Evolutionary conservation across 768 basidiomycete genomes (phyloP), one percentile per base, ranked within the genome.

Genomic region (Termitomyces sp.): DNA sequence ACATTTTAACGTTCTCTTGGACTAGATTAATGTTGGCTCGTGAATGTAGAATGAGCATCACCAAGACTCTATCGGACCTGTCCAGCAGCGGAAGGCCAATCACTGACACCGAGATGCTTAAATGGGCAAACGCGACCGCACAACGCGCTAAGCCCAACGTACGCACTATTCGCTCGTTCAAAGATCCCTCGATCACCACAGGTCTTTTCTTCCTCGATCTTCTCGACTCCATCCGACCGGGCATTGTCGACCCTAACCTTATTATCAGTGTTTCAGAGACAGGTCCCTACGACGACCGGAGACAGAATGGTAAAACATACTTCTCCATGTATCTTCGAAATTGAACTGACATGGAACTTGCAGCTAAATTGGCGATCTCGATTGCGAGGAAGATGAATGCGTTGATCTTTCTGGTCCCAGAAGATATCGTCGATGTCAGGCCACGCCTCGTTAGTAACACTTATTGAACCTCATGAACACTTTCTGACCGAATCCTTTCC

Each of bases 301-400:
- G 91, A 68, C 89, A 92, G 77, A 99, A 98, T 69, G 95, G 96
- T 96, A 61, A 20, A 86, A 75, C 38, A 15, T 52, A n/a, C 4
- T 63, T n/a, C 57, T 5, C 52, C 42, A 17, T 51, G 54, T 54
- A 15, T 17, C 20, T 8, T 4, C 12, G 14, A 58, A 14, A 52
- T 42, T 55, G 57, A 34, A 3, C 55, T 69, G 29, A 66, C n/a
- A 12, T 29, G 31, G 14, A 64, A 57, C 45, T 20, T 60, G 8
- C 64, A 97, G 96, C 96, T 15, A 98, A 98, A 84, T 76, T 98
- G 65, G 96, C 94, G 8, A 98, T 98, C 67, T 98, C 96, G 3
- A 98, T 98, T 67, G 96, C 96, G n/a, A 83, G 96, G 70, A 98
- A 98, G 83, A 89, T 96, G 88, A 92, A 94, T 57, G 92, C 93